Conservation (phyloP, 208 protist genomes). For the Angomonas desouzai region DNA sequence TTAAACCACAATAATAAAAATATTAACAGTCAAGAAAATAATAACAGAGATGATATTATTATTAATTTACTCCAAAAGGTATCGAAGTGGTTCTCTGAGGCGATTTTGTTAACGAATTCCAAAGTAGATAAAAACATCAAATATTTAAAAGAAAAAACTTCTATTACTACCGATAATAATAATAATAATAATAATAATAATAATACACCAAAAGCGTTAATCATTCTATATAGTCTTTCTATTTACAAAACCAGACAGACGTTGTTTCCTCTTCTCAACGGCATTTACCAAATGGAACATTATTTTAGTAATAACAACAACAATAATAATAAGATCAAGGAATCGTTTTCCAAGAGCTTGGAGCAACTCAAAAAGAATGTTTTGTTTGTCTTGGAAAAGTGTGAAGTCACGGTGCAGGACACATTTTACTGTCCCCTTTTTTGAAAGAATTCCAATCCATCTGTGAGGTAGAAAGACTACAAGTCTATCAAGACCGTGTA, state of each 20-base stretch:
- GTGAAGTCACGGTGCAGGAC: background rate
- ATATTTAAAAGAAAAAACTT: background rate
- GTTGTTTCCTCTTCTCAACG: background rate
- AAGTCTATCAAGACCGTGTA: background rate
- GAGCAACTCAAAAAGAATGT: constrained; percentile 1
- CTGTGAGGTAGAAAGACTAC: background rate
- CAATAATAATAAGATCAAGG: background rate
- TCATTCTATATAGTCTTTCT: background rate
- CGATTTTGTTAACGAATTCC: background rate
- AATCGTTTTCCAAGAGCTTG: background rate
- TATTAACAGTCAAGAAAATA: background rate
- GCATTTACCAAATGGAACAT: background rate
- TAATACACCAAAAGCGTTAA: background rate
- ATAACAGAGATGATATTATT: background rate
- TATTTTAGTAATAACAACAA: background rate
- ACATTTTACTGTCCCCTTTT: background rate
- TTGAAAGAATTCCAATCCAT: background rate
- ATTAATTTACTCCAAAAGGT: background rate
- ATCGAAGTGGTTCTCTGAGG: background rate
- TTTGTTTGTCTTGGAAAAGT: background rate
- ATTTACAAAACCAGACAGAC: background rate
- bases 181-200: no score
- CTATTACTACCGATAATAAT: no score
- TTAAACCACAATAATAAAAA: background rate
- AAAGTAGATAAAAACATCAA: background rate